Percentiles rank a stretch among this genome's conserved stretches.
These are phyloP conservation scores for Zymoseptoria tritici DNA, from an alignment of 2,329 filamentous ascomycete species.

Conservation along the genomic window DNA sequence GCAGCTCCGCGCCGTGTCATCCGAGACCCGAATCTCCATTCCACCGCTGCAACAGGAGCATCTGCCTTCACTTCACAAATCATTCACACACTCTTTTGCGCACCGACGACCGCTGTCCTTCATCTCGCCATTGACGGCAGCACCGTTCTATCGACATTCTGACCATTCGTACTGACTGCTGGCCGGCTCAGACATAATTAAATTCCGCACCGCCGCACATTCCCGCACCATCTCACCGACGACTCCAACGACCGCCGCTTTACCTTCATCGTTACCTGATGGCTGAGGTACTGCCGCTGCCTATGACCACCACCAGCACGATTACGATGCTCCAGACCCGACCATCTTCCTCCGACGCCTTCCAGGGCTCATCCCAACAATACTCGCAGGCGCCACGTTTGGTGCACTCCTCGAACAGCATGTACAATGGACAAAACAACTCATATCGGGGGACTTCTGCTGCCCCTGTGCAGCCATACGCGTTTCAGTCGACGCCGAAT, in stretches of 20 bases:
- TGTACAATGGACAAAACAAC: slow-evolving; percentile 37
- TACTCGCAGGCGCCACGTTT: slow-evolving; percentile 33
- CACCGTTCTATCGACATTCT: slow-evolving; percentile 1
- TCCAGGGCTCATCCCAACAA: slow-evolving; percentile 32
- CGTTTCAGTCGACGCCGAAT: slow-evolving; percentile 46
- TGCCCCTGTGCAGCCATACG: slow-evolving; percentile 44
- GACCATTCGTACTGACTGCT: slow-evolving; percentile 23
- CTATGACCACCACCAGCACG: slow-evolving; percentile 39
- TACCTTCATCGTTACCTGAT: slow-evolving; percentile 25
- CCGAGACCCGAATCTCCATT: slow-evolving; percentile 2
- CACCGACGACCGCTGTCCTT: background rate
- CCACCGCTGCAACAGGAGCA: slow-evolving; percentile 5
- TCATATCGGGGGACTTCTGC: slow-evolving; percentile 37
- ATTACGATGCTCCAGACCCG: slow-evolving; percentile 44
- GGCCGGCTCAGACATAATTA: slow-evolving; percentile 25
- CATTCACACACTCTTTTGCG: background rate
- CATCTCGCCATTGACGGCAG: slow-evolving; percentile 2
- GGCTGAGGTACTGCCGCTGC: slow-evolving; percentile 42
- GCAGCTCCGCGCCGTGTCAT: slow-evolving; percentile 14
- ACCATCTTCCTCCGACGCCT: slow-evolving; percentile 41
- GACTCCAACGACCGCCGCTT: slow-evolving; percentile 5
- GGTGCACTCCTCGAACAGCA: slow-evolving; percentile 35
- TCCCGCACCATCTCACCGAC: slow-evolving; percentile 7
- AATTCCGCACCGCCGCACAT: slow-evolving; percentile 17
- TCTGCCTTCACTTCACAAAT: background rate